Evolutionary conservation across 441 rosid genomes (phyloP).

Genomic region (Dalechampia spathulata): DNA sequence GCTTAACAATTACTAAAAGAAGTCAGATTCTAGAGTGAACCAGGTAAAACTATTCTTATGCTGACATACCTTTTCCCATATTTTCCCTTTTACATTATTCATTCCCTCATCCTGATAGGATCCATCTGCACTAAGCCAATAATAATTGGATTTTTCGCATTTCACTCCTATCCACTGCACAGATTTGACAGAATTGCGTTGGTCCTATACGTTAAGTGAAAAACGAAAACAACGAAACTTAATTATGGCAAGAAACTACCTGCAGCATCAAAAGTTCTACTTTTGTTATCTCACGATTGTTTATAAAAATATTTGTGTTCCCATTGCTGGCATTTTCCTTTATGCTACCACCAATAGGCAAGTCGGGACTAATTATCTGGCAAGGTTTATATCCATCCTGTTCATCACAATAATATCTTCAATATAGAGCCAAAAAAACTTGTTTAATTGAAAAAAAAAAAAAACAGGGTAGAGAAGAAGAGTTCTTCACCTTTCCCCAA

Average conservation of each 20-base stretch:
- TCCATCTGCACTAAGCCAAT: constrained; percentile 89
- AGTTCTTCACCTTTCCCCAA: constrained; percentile 82
- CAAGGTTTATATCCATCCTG: constrained; percentile 90
- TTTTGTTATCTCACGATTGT: constrained; percentile 74
- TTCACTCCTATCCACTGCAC: constrained; percentile 73
- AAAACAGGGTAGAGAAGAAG: neutral
- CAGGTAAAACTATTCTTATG: too few relatives aligned
- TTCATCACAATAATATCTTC: constrained; percentile 17
- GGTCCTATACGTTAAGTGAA: neutral
- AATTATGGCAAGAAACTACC: constrained; percentile 38
- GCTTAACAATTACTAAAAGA: too few relatives aligned
- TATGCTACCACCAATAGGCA: constrained; percentile 57
- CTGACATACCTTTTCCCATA: constrained; percentile 95
- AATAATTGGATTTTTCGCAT: constrained; percentile 66
- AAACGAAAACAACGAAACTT: neutral
- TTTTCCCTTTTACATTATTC: constrained; percentile 54
- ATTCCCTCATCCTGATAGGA: constrained; percentile 90
- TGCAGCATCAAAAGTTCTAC: constrained; percentile 65
- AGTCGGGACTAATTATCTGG: constrained; percentile 62
- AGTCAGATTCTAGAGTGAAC: too few relatives aligned
- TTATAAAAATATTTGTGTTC: constrained; percentile 61
- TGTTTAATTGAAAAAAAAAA: constrained; percentile 15
- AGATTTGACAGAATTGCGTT: constrained; percentile 17
- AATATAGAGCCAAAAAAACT: too few relatives aligned
- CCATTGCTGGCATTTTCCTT: constrained; percentile 67